phyloP scores from a whole-genome alignment of 148 eudicot genomes.

The Fagopyrum esculentum region DNA sequence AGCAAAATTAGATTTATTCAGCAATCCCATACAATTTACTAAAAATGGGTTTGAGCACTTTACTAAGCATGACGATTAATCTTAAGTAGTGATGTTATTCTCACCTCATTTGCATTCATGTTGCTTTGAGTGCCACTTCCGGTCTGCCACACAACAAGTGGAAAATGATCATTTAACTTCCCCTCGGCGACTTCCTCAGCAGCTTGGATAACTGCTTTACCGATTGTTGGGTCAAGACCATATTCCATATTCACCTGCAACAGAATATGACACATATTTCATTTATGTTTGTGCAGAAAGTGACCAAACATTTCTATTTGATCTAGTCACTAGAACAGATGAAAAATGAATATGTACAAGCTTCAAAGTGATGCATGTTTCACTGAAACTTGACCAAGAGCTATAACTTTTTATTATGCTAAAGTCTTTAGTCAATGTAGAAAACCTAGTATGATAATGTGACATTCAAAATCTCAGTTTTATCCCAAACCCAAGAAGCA shows the following conservation, averaged over 20 bases:
- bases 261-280: neutral
- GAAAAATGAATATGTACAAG: neutral
- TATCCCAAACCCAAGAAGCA: neutral
- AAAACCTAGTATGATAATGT: neutral
- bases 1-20: neutral
- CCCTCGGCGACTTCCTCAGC: conserved; percentile 97
- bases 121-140: conserved; percentile 99
- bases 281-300: neutral
- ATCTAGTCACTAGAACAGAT: neutral
- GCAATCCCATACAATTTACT: neutral
- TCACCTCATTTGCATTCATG: conserved; percentile 98
- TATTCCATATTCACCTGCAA: conserved; percentile 94
- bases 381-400: neutral
- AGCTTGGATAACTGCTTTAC: conserved; percentile 98
- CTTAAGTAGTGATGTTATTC: conserved; percentile 7
- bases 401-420: neutral
- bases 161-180: conserved; percentile 85
- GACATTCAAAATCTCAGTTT: neutral
- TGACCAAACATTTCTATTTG: neutral
- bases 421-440: neutral
- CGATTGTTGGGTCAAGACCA: conserved; percentile 86
- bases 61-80: neutral
- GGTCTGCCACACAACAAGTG: conserved; percentile 96
- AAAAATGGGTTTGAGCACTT: neutral
- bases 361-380: neutral